Evolutionary conservation across 306 rosid species (phyloP).

Genomic region (Lathyrus tuberosus): DNA sequence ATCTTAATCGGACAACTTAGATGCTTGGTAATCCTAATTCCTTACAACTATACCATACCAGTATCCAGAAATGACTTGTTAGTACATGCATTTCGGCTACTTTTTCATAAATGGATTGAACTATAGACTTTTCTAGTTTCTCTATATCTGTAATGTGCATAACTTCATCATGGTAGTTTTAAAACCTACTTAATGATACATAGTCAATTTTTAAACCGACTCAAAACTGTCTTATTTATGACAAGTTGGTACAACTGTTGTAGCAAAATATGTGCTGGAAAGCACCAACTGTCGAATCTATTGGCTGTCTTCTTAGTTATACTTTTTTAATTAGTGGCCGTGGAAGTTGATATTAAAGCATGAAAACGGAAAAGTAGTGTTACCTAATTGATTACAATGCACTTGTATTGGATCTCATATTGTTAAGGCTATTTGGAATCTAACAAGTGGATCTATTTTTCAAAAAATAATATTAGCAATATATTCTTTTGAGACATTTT

Average conservation of each 20-base stretch:
- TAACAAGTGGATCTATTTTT: neutral
- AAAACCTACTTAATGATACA: neutral
- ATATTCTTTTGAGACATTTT: too few species aligned
- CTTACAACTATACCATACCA: neutral
- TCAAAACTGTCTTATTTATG: neutral
- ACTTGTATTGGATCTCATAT: too few species aligned
- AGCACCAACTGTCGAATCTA: constrained; percentile 2
- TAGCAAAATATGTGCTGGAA: constrained; percentile 8
- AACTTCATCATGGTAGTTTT: constrained; percentile 9
- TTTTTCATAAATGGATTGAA: neutral
- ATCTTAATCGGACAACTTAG: too few species aligned
- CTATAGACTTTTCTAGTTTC: constrained; percentile 5
- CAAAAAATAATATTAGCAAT: neutral
- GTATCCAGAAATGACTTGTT: constrained; percentile 1
- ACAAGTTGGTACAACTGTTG: neutral
- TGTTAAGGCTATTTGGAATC: neutral
- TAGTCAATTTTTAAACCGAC: neutral
- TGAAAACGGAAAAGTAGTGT: neutral
- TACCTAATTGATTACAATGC: neutral
- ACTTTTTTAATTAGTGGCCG: neutral
- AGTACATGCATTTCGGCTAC: constrained; percentile 16
- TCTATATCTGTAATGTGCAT: constrained; percentile 19
- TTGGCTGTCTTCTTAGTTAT: neutral
- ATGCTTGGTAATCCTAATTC: too few species aligned
- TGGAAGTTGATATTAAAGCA: constrained; percentile 20